A percentile compares a stretch with the other conserved stretches of the same genome.
These are phyloP conservation scores for Malus domestica DNA, from an alignment of 306 rosid species.

Conservation along the genomic window ASM211411v1 NC_041800.1:22326233-22326732, in stretches of 20 bases:
- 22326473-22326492: neutral
- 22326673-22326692: slow-evolving; percentile 81
- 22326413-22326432: too few species aligned
- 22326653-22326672: slow-evolving; percentile 81
- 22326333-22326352: neutral
- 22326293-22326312: neutral
- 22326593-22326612: neutral
- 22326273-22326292: neutral
- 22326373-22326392: too few species aligned
- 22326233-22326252: neutral
- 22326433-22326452: too few species aligned
- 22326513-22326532: neutral
- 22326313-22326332: neutral
- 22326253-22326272: neutral
- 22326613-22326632: slow-evolving; percentile 8
- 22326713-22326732: slow-evolving; percentile 98
- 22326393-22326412: too few species aligned
- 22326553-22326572: neutral
- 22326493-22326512: neutral
- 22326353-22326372: too few species aligned
- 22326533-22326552: neutral
- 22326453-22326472: too few species aligned
- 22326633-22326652: slow-evolving; percentile 96
- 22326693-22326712: slow-evolving; percentile 85
- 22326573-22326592: neutral